These are phyloP conservation scores for Lagenidium sp. DNA, from an alignment of 352 stramenopile genomes.

Conservation along the genomic window DNA sequence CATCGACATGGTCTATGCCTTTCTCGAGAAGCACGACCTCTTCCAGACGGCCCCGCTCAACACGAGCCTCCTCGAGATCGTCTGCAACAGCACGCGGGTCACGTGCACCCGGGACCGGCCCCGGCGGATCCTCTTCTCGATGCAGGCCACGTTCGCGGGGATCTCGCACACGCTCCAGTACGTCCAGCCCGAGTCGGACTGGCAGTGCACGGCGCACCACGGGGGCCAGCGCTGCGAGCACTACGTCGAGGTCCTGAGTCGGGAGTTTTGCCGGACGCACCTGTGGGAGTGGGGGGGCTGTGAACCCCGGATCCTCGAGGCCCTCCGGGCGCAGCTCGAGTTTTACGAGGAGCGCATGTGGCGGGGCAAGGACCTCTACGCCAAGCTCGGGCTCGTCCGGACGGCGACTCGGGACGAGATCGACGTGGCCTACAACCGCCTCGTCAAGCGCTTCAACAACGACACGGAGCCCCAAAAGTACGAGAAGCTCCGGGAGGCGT, in stretches of 20 bases:
- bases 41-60: constrained; percentile 79
- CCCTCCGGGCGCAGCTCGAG: constrained; percentile 49
- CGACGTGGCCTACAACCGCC: constrained; percentile 66
- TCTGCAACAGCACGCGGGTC: constrained; percentile 69
- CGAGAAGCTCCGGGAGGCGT: constrained; percentile 72
- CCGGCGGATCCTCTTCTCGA: constrained; percentile 65
- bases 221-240: constrained; percentile 62
- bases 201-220: constrained; percentile 43
- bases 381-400: constrained; percentile 71
- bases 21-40: constrained; percentile 80
- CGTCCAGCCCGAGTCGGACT: constrained; percentile 70
- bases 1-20: constrained; percentile 74
- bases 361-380: constrained; percentile 71
- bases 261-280: constrained; percentile 62
- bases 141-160: constrained; percentile 67
- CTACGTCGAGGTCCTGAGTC: constrained; percentile 54
- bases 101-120: constrained; percentile 38
- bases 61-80: constrained; percentile 49
- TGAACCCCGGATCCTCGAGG: constrained; percentile 45
- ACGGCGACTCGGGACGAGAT: constrained; percentile 63
- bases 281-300: constrained; percentile 60
- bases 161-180: constrained; percentile 66
- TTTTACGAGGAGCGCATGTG: constrained; percentile 70
- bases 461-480: constrained; percentile 79
- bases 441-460: constrained; percentile 83